Conservation (phyloP, 2,329 filamentous ascomycete genomes). For the Neodidymelliopsis sp. region DNA sequence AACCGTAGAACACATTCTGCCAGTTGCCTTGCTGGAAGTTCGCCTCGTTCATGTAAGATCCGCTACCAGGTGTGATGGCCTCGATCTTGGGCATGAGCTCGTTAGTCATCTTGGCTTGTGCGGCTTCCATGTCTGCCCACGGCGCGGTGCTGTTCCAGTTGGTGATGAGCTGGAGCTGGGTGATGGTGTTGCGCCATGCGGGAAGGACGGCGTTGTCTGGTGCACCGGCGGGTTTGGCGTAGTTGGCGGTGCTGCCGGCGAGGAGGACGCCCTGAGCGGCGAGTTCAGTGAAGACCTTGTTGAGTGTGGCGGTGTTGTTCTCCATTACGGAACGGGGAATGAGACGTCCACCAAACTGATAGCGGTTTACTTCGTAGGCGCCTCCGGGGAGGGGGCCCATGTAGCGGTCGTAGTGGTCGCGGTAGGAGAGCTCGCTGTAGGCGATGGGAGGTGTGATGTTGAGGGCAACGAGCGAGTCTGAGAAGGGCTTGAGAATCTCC, state of each 20-base stretch:
- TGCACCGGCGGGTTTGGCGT: slow-evolving; percentile 19
- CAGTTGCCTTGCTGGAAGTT: slow-evolving; percentile 36
- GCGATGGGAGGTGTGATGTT: slow-evolving; percentile 30
- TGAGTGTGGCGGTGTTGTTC: slow-evolving; percentile 25
- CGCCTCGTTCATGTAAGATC: slow-evolving; percentile 42
- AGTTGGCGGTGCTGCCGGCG: slow-evolving; percentile 26
- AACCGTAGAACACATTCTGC: slow-evolving; percentile 39
- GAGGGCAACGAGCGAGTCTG: slow-evolving; percentile 23
- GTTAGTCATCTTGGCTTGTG: slow-evolving; percentile 25
- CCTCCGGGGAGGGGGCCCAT: slow-evolving; percentile 38
- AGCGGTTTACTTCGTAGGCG: slow-evolving; percentile 25
- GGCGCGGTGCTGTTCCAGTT: slow-evolving; percentile 29
- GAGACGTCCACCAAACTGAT: slow-evolving; percentile 31
- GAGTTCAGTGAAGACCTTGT: slow-evolving; percentile 24
- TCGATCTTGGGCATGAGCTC: slow-evolving; percentile 36
- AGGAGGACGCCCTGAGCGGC: slow-evolving; percentile 24
- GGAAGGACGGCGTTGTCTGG: slow-evolving; percentile 34
- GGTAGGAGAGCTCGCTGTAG: slow-evolving; percentile 32
- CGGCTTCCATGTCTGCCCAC: slow-evolving; percentile 19
- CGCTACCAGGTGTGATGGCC: slow-evolving; percentile 29
- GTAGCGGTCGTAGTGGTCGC: slow-evolving; percentile 35
- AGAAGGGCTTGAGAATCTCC: slow-evolving; percentile 35
- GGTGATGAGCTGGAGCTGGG: slow-evolving; percentile 29
- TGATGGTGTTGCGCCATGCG: slow-evolving; percentile 32
- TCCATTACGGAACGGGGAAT: slow-evolving; percentile 27